These are phyloP conservation scores for Neoascochyta sp. DNA, from an alignment of 2,329 filamentous ascomycete genomes.

Conservation along the genomic window DNA sequence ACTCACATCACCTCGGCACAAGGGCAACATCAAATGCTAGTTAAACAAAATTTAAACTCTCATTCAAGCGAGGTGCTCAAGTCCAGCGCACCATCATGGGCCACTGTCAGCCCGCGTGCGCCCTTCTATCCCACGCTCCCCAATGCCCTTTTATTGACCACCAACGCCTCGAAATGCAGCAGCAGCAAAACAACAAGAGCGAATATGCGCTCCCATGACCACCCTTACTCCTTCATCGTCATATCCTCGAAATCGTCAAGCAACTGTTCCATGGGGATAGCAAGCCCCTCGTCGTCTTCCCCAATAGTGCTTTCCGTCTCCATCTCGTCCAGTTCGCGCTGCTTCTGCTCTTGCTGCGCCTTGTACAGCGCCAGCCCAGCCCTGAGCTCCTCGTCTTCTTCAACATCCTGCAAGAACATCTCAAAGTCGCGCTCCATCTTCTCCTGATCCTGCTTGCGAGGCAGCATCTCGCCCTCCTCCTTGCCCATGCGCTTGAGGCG, in stretches of 20 bases:
- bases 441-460: constrained; percentile 82
- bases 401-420: constrained; percentile 93
- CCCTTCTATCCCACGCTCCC: constrained; percentile 2
- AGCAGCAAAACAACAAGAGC: neutral
- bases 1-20: too few species aligned
- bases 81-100: too few species aligned
- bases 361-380: constrained; percentile 85
- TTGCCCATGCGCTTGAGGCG: constrained; percentile 88
- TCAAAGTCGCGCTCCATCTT: constrained; percentile 92
- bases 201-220: neutral
- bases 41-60: too few species aligned
- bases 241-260: constrained; percentile 93
- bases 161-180: constrained; percentile 17
- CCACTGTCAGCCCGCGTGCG: too few species aligned
- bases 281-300: constrained; percentile 53
- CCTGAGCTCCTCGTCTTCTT: constrained; percentile 87
- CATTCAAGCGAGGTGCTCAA: too few species aligned
- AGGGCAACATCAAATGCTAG: too few species aligned
- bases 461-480: constrained; percentile 83
- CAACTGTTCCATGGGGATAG: constrained; percentile 56
- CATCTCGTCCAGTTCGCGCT: constrained; percentile 61
- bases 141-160: constrained; percentile 6
- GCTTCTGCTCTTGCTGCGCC: constrained; percentile 52
- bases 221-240: constrained; percentile 55
- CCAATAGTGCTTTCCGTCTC: constrained; percentile 58